Percentiles rank a stretch among this genome's conserved stretches.
Conservation (phyloP, 2,329 filamentous ascomycete species). For the Sclerotinia glacialis region DNA sequence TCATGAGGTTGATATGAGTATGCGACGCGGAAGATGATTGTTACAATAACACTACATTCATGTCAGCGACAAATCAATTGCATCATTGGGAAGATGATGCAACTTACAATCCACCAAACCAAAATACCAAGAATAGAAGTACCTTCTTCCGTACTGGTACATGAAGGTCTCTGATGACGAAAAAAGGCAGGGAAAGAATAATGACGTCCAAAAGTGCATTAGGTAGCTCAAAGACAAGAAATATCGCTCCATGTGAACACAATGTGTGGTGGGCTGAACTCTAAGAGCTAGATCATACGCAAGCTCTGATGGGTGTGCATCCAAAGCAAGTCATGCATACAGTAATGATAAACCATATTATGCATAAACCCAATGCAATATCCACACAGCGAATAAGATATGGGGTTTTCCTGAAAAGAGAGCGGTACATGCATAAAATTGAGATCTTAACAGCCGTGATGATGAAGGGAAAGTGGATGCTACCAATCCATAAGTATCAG, state of each 20-base stretch:
- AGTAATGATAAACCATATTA: conserved; percentile 9
- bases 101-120: conserved; percentile 20
- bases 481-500: conserved; percentile 19
- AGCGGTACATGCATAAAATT: conserved; percentile 19
- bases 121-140: conserved; percentile 18
- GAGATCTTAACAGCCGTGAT: conserved; percentile 20
- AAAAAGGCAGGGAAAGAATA: conserved; percentile 17
- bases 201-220: conserved; percentile 11
- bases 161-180: conserved; percentile 19
- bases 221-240: conserved; percentile 13
- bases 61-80: background rate
- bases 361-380: conserved; percentile 5
- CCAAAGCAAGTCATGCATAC: conserved; percentile 12
- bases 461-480: conserved; percentile 10
- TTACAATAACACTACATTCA: conserved; percentile 11
- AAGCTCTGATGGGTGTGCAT: conserved; percentile 11
- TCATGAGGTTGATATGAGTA: conserved; percentile 18
- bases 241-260: conserved; percentile 13
- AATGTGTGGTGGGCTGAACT: conserved; percentile 7
- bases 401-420: conserved; percentile 9
- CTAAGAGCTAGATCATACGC: conserved; percentile 18
- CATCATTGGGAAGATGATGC: background rate
- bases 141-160: conserved; percentile 18
- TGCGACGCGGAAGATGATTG: conserved; percentile 18
- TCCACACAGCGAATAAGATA: conserved; percentile 11